Base-by-base conservation (phyloP, 106 monocot species). In the Dactylorhiza incarnata region DNA sequence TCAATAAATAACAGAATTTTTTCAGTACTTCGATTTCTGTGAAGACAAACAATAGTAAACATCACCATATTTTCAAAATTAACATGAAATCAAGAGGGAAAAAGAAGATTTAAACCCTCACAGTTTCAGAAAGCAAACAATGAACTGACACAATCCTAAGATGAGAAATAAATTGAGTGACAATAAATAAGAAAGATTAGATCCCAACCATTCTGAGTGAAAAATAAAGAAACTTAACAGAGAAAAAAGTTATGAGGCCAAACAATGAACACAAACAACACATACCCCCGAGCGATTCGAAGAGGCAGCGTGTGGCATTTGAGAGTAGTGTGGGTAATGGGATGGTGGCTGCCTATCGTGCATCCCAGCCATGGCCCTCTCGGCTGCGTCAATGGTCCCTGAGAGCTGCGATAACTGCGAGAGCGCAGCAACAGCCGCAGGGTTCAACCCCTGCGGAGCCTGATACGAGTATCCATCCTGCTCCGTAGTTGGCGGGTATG, bases 381-480 rank as follows among this genome's bases (percentile, higher is more conserved):
- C 79, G 16, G 72, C 58, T 5, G 79, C 79, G 61, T 70, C 75
- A 56, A 81, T 81, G 19, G 25, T 44, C 29, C 69, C 81, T 3
- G 81, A 68, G 48, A 81, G 75, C 70, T 81, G 70, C 70, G 81
- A 68, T 22, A 76, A 46, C 81, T 81, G 81, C 55, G 81, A 72
- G 17, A 81, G 53, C 76, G 76, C 81, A n/a, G 76, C 81, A 49
- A 13, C 81, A 22, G 76, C 72, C 37, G 80, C 80, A 9, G 46
- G 73, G 46, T 78, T 78, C 19, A 78, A 43, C 71, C 71, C 78
- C 78, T 54, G 37, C 55, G 70, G 15, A 49, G 45, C 69, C 43
- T 75, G 55, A 14, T 55, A 45, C 75, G 58, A 19, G 44, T 26
- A 45, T 12, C 9, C 44, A 20, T 49, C 12, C 45, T 63, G 65